Base-by-base conservation (phyloP, 2,329 filamentous ascomycete species). In the Coniochaeta sp. region DNA sequence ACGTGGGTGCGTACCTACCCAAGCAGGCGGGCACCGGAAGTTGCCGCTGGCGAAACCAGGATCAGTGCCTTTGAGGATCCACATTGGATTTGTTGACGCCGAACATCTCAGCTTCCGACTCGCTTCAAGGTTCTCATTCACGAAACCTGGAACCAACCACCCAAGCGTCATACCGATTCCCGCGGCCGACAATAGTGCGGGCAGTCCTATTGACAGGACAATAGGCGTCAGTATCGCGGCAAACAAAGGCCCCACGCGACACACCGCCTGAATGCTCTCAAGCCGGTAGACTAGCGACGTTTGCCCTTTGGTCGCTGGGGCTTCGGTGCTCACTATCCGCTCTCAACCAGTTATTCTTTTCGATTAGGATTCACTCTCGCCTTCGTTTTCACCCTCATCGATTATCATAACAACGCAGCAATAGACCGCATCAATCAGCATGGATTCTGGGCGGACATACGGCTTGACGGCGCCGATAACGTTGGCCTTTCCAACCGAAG, bases 391-490 rank as follows among this genome's bases (percentile, higher is more conserved):
- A 8, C 24, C 8, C 19, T 47, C 42, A 9, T 47, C 12, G 19
- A 26, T 2, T 26, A 52, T 52, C n/a, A 16, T 24, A 52, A 24
- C 26, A 30, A 17, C 3, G 22, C 47, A 52, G 4, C 24, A 30
- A 12, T 52, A 30, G 14, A 52, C 17, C 26, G 14, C 54, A 55
- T 44, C n/a, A 9, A 19, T 30, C 19, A 44, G 2, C 34, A 57
- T 57, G 55, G 55, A 57, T 19, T 57, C 55, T 5, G 14, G 30
- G 38, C 55, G 55, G 26, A 42, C 14, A 19, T 57, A 44, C 17
- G 93, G 93, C 69, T 84, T 96, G 55, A 97, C 92, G 61, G 88
- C 88, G 67, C 89, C 95, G 55, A 90, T 99, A 40, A 96, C 92
- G 22, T 82, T 81, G 14, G 79, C 81, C 24, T 80, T 92, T 26